These are phyloP conservation scores for Yamadazyma philogaea DNA, from an alignment of 805 yeast species.

Conservation along the genomic window DNA sequence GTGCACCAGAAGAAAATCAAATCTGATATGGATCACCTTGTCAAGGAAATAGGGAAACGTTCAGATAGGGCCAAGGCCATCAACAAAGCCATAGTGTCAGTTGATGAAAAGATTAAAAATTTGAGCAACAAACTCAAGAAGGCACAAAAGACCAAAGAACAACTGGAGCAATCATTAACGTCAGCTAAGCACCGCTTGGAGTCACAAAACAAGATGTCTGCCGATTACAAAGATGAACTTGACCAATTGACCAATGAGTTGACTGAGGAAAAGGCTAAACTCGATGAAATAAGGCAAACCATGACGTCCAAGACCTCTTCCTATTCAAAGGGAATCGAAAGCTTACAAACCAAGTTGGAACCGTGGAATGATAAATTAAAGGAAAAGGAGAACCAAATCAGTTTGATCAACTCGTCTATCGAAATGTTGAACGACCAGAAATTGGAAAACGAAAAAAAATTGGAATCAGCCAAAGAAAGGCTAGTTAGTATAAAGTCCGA, in stretches of 20 bases:
- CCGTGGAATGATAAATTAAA: constrained; percentile 79
- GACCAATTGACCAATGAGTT: constrained; percentile 44
- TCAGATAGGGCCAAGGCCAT: constrained; percentile 30
- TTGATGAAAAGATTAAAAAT: constrained; percentile 76
- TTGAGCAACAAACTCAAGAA: constrained; percentile 56
- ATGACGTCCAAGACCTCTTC: constrained; percentile 73
- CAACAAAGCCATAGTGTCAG: constrained; percentile 55
- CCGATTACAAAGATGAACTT: constrained; percentile 44
- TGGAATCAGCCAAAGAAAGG: constrained; percentile 42
- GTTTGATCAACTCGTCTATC: constrained; percentile 64
- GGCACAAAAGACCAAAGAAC: constrained; percentile 50
- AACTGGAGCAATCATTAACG: constrained; percentile 43
- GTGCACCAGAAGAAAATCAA: constrained; percentile 26
- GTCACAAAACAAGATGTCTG: constrained; percentile 43
- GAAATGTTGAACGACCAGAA: constrained; percentile 52
- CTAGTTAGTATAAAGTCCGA: constrained; percentile 45
- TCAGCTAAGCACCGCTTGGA: constrained; percentile 47
- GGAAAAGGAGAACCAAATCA: constrained; percentile 59
- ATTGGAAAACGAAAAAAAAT: constrained; percentile 33
- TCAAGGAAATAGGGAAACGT: constrained; percentile 18
- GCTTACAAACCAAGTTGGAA: constrained; percentile 61
- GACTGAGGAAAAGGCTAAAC: constrained; percentile 48
- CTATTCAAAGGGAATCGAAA: constrained; percentile 62
- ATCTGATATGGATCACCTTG: constrained; percentile 20
- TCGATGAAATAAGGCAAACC: constrained; percentile 61